Percentiles rank a stretch among this genome's conserved stretches.
Conservation (phyloP, 306 rosid species). For the Gynostemma pentaphyllum region DNA sequence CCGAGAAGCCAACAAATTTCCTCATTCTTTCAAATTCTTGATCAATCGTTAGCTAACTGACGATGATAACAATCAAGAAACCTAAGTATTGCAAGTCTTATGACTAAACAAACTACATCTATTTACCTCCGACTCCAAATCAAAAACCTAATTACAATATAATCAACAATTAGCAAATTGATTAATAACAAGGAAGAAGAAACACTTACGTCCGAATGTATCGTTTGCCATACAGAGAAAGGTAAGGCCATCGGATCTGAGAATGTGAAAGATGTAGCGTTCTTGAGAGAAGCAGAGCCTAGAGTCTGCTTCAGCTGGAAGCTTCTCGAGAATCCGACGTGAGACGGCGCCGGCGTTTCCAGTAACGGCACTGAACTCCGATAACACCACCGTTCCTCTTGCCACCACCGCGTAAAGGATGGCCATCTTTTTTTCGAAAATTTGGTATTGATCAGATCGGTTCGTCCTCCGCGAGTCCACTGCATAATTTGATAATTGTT, state of each 20-base stretch:
- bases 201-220: slow-evolving; percentile 80
- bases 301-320: slow-evolving; percentile 75
- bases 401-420: slow-evolving; percentile 90
- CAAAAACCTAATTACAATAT: background rate
- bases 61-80: background rate
- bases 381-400: slow-evolving; percentile 76
- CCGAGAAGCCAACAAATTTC: background rate
- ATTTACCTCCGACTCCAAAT: background rate
- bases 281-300: slow-evolving; percentile 97
- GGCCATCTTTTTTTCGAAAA: slow-evolving; percentile 43
- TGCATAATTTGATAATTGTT: background rate
- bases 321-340: slow-evolving; percentile 86
- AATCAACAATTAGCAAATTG: background rate
- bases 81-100: background rate
- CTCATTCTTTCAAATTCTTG: background rate
- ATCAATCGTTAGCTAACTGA: background rate
- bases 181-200: background rate
- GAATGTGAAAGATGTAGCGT: slow-evolving; percentile 85
- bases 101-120: background rate
- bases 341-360: slow-evolving; percentile 92
- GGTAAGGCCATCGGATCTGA: slow-evolving; percentile 64
- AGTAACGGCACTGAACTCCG: slow-evolving; percentile 93
- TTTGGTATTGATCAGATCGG: background rate
- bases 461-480: background rate
- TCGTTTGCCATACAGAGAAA: slow-evolving; percentile 96